Evolutionary conservation across 257 asterid genomes (phyloP), one percentile per base, ranked within the genome.

Genomic region (Rhazya stricta): DNA sequence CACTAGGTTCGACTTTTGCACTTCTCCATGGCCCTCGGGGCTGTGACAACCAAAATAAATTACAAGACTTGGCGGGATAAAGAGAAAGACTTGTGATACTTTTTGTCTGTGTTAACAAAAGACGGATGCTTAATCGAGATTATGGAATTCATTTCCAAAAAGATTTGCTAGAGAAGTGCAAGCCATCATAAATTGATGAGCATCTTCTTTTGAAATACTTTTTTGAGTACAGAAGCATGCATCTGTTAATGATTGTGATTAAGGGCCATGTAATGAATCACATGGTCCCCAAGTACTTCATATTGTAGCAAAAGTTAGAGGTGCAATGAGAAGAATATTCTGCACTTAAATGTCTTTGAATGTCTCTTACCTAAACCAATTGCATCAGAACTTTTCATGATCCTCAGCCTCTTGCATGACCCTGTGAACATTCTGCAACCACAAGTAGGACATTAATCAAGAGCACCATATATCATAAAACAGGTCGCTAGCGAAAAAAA

Each of bases 321-420:
- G 50, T 69, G 46, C n/a, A 78, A 73, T 15, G 15, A 53, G 46
- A 71, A 41, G 45, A 41, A 37, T 51, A 53, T 46, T 42, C 54
- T 27, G 10, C n/a, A 18, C 48, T 16, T 62, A 10, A 39, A 30
- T 27, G 29, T 18, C 29, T 32, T 48, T 74, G 11, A 41, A 19
- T 39, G 1, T 42, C 6, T 68, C 27, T 74, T 81, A 84, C 88
- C 88, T 74, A 84, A 69, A 6, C 84, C 82, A 34, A 79, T 82
- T 42, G 88, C 84, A 77, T 84, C 86, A 36, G 86, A 84, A 79
- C 88, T 82, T 68, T 81, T 84, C 83, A 79, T 81, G 66, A 84
- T 81, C 81, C 88, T 79, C 73, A 84, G 70, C 79, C 85, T 82
- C 73, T 79, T 84, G 80, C 88, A 84, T 4, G 88, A 74, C 42